Conservation (phyloP, 2,329 filamentous ascomycete species). For the Fusarium heterosporum region DNA sequence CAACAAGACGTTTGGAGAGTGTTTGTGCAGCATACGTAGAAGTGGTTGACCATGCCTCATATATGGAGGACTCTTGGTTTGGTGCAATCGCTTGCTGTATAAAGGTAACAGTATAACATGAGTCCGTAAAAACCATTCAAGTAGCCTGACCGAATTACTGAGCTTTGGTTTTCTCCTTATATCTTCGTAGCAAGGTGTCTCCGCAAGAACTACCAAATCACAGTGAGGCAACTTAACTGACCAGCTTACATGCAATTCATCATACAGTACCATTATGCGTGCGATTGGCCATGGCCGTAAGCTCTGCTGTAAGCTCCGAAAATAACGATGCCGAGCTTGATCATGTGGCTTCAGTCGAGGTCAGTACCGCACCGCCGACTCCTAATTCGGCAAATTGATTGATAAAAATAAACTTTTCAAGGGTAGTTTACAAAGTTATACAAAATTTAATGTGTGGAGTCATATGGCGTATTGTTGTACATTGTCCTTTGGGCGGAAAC, state of each 20-base stretch:
- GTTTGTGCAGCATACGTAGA: background rate
- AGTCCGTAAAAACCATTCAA: background rate
- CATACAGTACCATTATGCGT: no score
- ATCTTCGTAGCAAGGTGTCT: no score
- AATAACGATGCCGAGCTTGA: no score
- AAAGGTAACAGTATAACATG: background rate
- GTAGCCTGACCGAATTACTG: background rate
- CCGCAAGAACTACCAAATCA: background rate
- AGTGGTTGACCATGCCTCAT: no score
- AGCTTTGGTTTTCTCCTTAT: no score
- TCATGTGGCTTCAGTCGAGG: background rate
- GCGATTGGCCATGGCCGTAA: no score
- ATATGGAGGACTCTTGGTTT: background rate
- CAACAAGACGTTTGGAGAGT: background rate
- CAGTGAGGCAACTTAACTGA: background rate
- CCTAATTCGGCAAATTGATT: background rate
- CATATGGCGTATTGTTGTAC: slow-evolving; percentile 44
- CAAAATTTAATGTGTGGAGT: slow-evolving; percentile 40
- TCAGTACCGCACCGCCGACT: background rate
- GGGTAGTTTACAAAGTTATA: slow-evolving; percentile 39
- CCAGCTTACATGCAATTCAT: background rate
- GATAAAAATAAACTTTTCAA: slow-evolving; percentile 8
- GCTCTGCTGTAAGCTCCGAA: no score
- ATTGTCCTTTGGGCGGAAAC: slow-evolving; percentile 26
- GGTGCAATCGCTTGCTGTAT: background rate